These are phyloP conservation scores for Vitis hybrid DNA, from an alignment of 177 flowering plant genomes.

Conservation along the genomic window DNA sequence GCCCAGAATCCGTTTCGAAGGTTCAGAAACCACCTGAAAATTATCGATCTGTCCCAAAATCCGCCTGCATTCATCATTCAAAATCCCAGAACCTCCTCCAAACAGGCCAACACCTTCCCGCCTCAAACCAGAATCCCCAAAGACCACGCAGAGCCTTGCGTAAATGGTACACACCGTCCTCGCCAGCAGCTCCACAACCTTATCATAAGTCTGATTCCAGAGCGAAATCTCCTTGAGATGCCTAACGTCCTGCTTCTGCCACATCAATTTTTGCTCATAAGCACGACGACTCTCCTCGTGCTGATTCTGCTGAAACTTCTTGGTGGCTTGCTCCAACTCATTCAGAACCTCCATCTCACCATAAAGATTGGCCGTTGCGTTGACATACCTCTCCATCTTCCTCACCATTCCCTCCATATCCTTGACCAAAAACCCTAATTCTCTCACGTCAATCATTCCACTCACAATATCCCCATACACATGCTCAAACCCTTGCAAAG, in stretches of 20 bases:
- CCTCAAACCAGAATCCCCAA: conserved; percentile 42
- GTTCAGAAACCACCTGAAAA: conserved; percentile 25
- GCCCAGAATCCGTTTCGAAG: conserved; percentile 26
- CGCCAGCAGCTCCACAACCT: conserved; percentile 74
- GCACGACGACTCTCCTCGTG: conserved; percentile 76
- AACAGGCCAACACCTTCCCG: conserved; percentile 4
- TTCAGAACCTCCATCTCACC: conserved; percentile 77
- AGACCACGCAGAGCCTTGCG: conserved; percentile 57
- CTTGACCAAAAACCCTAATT: conserved; percentile 88
- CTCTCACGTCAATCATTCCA: conserved; percentile 69
- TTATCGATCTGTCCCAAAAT: conserved; percentile 29
- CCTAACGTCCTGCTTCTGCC: conserved; percentile 91
- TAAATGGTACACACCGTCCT: conserved; percentile 79
- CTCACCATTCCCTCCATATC: conserved; percentile 93
- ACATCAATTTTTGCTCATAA: conserved; percentile 79
- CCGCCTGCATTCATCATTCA: conserved; percentile 23
- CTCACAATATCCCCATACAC: conserved; percentile 73
- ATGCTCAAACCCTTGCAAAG: conserved; percentile 91
- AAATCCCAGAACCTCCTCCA: conserved; percentile 21
- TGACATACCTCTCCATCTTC: conserved; percentile 87
- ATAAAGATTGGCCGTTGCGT: conserved; percentile 61
- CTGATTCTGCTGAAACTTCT: conserved; percentile 75
- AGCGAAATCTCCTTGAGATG: conserved; percentile 76
- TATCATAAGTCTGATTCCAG: conserved; percentile 86
- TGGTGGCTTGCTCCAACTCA: conserved; percentile 76